Conservation (phyloP, 208 protist species). For the Acanthamoeba castellanii region DNA sequence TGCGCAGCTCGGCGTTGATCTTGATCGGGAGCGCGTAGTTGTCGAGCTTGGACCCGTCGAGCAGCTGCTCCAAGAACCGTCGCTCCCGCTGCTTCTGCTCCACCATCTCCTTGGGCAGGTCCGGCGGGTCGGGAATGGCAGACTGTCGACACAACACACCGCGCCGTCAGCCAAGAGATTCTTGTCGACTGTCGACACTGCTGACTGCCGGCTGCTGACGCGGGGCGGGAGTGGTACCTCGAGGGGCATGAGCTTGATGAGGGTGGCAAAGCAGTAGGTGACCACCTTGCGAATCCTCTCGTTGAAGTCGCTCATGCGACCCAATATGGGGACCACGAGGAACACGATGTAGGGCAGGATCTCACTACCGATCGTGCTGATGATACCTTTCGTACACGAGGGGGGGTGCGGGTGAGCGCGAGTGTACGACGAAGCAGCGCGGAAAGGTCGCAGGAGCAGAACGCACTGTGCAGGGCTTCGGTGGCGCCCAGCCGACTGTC, state of each 20-base stretch:
- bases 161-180: neutral
- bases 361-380: conserved; percentile 81
- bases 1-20: conserved; percentile 89
- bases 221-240: conserved; percentile 78
- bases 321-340: conserved; percentile 86
- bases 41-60: conserved; percentile 85
- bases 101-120: conserved; percentile 72
- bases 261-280: conserved; percentile 88
- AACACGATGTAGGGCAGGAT: conserved; percentile 89
- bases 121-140: conserved; percentile 75
- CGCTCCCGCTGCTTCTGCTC: conserved; percentile 76
- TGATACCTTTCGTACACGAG: conserved; percentile 10
- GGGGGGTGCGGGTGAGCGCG: neutral
- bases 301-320: conserved; percentile 88
- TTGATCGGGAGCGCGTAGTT: conserved; percentile 82
- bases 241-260: conserved; percentile 91
- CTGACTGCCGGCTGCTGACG: too few relatives aligned
- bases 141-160: neutral
- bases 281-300: conserved; percentile 80
- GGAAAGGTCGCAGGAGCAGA: neutral
- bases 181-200: too few relatives aligned
- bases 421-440: neutral
- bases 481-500: conserved; percentile 32
- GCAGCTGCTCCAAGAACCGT: conserved; percentile 90
- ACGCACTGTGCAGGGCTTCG: conserved; percentile 13